These are phyloP conservation scores for Clathrus columnatus DNA, from an alignment of 768 basidiomycete species.

Conservation along the genomic window DNA sequence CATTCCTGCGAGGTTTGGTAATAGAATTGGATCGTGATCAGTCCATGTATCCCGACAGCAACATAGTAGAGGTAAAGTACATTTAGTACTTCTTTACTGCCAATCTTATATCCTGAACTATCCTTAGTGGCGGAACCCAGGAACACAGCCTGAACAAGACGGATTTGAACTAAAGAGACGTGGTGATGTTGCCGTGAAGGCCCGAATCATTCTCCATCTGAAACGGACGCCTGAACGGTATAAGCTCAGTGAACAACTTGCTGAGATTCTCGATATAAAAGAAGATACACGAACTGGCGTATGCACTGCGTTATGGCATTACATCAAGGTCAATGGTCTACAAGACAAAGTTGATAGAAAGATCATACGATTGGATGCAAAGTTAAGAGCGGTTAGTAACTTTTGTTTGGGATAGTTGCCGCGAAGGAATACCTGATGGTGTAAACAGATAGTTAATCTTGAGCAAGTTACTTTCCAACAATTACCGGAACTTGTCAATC, in stretches of 20 bases:
- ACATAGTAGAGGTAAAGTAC: conserved; percentile 73
- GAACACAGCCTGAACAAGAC: conserved; percentile 47
- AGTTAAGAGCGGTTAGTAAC: conserved; percentile 47
- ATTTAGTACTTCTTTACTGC: conserved; percentile 17
- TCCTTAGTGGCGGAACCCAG: conserved; percentile 25
- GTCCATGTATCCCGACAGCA: conserved; percentile 70
- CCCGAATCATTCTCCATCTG: conserved; percentile 77
- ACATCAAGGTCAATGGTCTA: conserved; percentile 75
- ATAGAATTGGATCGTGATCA: conserved; percentile 86
- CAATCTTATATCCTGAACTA: conserved; percentile 25
- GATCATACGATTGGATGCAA: conserved; percentile 59
- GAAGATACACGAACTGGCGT: conserved; percentile 79
- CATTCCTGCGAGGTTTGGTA: conserved; percentile 73
- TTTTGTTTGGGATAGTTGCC: neutral
- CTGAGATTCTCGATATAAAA: conserved; percentile 62
- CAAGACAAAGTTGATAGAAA: conserved; percentile 78
- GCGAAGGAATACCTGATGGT: neutral
- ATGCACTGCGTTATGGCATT: conserved; percentile 83
- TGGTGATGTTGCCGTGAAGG: conserved; percentile 69
- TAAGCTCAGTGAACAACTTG: conserved; percentile 45
- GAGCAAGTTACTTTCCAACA: conserved; percentile 70
- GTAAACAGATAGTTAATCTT: conserved; percentile 53
- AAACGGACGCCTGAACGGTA: conserved; percentile 85
- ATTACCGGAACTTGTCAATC: conserved; percentile 78
- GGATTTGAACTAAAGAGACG: conserved; percentile 80